phyloP scores from a whole-genome alignment of 768 basidiomycete species.

The Austroboletus festivus region DNA sequence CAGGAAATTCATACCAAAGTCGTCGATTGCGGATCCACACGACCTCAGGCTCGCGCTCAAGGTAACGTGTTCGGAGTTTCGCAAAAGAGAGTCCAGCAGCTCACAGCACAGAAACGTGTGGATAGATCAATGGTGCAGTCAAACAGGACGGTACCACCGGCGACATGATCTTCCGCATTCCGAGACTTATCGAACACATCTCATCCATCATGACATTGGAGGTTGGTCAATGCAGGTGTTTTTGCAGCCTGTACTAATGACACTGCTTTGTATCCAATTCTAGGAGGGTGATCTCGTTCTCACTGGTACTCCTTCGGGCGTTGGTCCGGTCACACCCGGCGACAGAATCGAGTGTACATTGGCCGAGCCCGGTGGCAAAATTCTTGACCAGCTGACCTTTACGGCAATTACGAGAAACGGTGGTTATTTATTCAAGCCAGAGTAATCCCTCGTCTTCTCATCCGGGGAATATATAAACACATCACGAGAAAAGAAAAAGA shows the following conservation, averaged over 20 bases:
- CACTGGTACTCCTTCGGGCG: slow-evolving; percentile 90
- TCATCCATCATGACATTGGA: slow-evolving; percentile 98
- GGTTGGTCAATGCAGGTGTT: too few relatives aligned
- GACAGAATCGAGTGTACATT: slow-evolving; percentile 79
- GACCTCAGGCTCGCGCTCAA: slow-evolving; percentile 74
- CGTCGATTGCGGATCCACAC: slow-evolving; percentile 64
- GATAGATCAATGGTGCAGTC: slow-evolving; percentile 74
- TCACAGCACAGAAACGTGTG: background rate
- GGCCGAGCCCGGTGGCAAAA: slow-evolving; percentile 48
- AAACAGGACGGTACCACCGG: slow-evolving; percentile 84
- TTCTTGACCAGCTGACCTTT: slow-evolving; percentile 64
- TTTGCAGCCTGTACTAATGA: too few relatives aligned
- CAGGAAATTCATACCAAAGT: slow-evolving; percentile 81
- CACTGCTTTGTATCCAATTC: background rate
- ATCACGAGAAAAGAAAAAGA: background rate
- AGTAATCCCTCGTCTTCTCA: slow-evolving; percentile 2
- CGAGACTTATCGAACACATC: slow-evolving; percentile 82
- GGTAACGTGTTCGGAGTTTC: slow-evolving; percentile 35
- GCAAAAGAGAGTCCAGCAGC: background rate
- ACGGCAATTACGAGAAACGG: slow-evolving; percentile 62
- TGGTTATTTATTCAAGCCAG: slow-evolving; percentile 56
- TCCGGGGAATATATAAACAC: background rate
- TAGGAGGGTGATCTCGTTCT: slow-evolving; percentile 91
- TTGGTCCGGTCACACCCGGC: slow-evolving; percentile 72
- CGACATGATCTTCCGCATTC: slow-evolving; percentile 93